Evolutionary conservation across 768 basidiomycete genomes (phyloP), one percentile per base, ranked within the genome.

Genomic region (Lactarius quietus): DNA sequence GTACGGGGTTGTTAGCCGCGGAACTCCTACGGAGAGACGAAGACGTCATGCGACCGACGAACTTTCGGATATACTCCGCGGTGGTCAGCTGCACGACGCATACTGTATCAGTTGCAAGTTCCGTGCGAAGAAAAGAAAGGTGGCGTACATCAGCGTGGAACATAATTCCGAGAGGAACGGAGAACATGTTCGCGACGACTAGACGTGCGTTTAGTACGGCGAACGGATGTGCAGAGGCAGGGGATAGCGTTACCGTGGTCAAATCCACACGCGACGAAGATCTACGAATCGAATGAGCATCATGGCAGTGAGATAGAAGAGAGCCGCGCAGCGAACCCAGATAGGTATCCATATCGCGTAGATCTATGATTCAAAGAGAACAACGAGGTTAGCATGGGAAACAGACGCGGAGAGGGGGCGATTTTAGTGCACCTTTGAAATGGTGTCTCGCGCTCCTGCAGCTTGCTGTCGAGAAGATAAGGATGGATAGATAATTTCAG

Each of bases 131-230:
- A 33, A 2, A 26, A 7, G 48, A 6, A 14, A 14, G 14, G 1
- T 2, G 23, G 53, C 60, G 69, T 72, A 88, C 88, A 58, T 84
- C 74, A 31, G 87, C 85, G 28, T 85, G 82, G 70, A 89, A 85
- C 82, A 90, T 85, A 38, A 90, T 89, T 10, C 87, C 81, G 41
- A 90, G 73, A 0, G 87, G 87, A 9, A 90, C 75, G 4, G 84
- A 88, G 73, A 86, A 90, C 89, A 90, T 90, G 72, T 90, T 90
- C 23, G 89, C 89, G 31, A 88, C 76, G 12, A 88, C 87, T 87
- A 54, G 41, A 20, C 15, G 14, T 26, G 41, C 3, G 51, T 33
- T 7, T 7, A 29, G 31, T 29, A 35, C 23, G 29, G 48, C 20
- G 17, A 26, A 20, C 8, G 3, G 33, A 20, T 43, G 20, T 9